A percentile compares a stretch with the other conserved stretches of the same genome.
These are phyloP conservation scores for Syncephalastrum monosporum DNA, from an alignment of 371 early-diverging fungal genomes.

Conservation along the genomic window DNA sequence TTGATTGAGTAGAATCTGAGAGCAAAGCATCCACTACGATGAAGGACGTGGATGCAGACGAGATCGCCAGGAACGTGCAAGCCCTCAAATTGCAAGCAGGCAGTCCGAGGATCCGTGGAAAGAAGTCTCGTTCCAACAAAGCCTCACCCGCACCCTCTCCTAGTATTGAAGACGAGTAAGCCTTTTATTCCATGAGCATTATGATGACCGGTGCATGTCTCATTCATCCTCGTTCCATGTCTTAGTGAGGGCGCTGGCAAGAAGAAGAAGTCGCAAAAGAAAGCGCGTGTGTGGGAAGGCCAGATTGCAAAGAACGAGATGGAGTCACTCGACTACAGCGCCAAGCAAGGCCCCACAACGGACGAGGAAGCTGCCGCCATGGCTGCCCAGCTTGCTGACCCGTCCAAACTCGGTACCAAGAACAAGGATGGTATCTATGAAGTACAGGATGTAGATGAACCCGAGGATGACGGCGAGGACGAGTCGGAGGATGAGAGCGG, in stretches of 20 bases:
- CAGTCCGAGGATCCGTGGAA: slow-evolving; percentile 33
- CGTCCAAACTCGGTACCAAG: slow-evolving; percentile 51
- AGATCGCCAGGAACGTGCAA: slow-evolving; percentile 61
- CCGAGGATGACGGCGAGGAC: slow-evolving; percentile 53
- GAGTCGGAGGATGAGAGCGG: slow-evolving; percentile 36
- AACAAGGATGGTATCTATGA: slow-evolving; percentile 80
- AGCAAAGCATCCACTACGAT: slow-evolving; percentile 1
- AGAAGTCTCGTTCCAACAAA: slow-evolving; percentile 24
- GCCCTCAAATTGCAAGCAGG: slow-evolving; percentile 41
- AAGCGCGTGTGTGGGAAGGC: slow-evolving; percentile 66
- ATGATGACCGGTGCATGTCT: slow-evolving; percentile 2
- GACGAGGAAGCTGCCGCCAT: slow-evolving; percentile 25
- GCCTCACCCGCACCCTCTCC: slow-evolving; percentile 38
- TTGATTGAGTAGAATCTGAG: background rate
- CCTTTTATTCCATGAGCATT: background rate
- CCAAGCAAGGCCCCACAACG: slow-evolving; percentile 20
- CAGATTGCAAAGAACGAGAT: slow-evolving; percentile 64
- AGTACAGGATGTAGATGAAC: slow-evolving; percentile 73
- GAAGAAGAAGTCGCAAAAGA: slow-evolving; percentile 53
- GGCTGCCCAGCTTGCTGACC: slow-evolving; percentile 59
- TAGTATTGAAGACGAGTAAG: slow-evolving; percentile 21
- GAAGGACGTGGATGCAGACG: slow-evolving; percentile 54
- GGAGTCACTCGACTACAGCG: slow-evolving; percentile 68
- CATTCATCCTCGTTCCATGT: background rate
- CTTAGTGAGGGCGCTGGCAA: slow-evolving; percentile 11